These are phyloP conservation scores for Clausena lansium DNA, from an alignment of 345 rosid species.

Conservation along the genomic window DNA sequence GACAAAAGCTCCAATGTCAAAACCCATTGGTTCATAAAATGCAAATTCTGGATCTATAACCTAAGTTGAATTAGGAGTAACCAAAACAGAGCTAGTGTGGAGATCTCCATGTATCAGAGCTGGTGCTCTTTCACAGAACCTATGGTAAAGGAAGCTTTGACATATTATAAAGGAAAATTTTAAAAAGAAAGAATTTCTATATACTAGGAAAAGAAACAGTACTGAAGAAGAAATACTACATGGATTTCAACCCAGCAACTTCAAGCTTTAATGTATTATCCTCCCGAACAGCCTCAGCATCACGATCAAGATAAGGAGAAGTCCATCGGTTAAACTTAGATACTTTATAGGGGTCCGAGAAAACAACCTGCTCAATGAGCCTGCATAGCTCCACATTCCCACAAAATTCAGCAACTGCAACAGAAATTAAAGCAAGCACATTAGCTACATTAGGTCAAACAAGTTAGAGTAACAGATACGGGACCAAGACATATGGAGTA, in stretches of 20 bases:
- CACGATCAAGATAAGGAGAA: constrained; percentile 81
- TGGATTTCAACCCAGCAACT: constrained; percentile 83
- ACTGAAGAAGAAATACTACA: constrained; percentile 36
- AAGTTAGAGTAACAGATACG: neutral
- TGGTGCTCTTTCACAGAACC: constrained; percentile 97
- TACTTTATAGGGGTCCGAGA: constrained; percentile 84
- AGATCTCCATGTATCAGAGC: constrained; percentile 95
- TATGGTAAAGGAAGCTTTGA: constrained; percentile 19
- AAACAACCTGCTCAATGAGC: constrained; percentile 91
- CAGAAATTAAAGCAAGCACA: constrained; percentile 16
- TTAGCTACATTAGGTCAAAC: constrained; percentile 16
- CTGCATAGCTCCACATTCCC: constrained; percentile 94
- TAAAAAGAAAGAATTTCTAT: neutral
- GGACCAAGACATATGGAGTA: neutral
- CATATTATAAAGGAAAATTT: neutral
- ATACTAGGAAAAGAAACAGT: neutral
- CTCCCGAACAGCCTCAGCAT: constrained; percentile 73
- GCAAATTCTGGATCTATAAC: constrained; percentile 94
- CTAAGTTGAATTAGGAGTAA: constrained; percentile 76
- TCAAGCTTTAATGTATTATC: constrained; percentile 71
- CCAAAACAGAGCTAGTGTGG: constrained; percentile 93
- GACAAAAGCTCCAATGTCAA: constrained; percentile 83
- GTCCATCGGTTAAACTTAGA: constrained; percentile 75
- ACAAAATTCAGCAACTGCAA: constrained; percentile 85
- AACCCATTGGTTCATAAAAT: constrained; percentile 93